Evolutionary conservation across 1,284 basidiomycete species (phyloP).

Genomic region (Flammula alnicola): DNA sequence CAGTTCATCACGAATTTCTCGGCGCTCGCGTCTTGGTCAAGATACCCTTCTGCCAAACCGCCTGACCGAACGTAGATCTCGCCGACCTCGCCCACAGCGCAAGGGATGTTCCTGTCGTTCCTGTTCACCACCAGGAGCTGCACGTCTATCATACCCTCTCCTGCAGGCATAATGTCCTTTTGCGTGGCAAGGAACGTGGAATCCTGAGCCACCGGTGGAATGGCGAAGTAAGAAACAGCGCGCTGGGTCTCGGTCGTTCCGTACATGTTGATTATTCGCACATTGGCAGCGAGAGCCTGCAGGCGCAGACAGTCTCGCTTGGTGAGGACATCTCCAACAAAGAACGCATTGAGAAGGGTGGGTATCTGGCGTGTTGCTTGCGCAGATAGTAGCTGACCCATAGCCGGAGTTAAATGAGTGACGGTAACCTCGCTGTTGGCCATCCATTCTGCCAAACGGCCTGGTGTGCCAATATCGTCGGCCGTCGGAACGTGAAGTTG

Average conservation of each 20-base stretch:
- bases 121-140: conserved; percentile 98
- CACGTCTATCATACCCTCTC: conserved; percentile 97
- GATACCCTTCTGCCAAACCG: conserved; percentile 95
- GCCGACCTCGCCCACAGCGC: conserved; percentile 95
- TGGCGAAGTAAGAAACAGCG: conserved; percentile 96
- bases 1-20: conserved; percentile 95
- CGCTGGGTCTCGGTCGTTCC: conserved; percentile 99
- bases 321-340: conserved; percentile 98
- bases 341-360: conserved; percentile 90
- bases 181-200: conserved; percentile 91
- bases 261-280: conserved; percentile 99
- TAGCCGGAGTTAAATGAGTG: conserved; percentile 97
- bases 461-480: conserved; percentile 97
- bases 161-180: conserved; percentile 99
- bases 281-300: conserved; percentile 92
- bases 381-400: conserved; percentile 98
- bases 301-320: conserved; percentile 97
- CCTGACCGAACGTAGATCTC: conserved; percentile 99
- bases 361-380: conserved; percentile 93
- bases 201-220: conserved; percentile 86
- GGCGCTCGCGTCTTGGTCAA: conserved; percentile 82
- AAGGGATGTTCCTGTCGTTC: conserved; percentile 86
- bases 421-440: conserved; percentile 88
- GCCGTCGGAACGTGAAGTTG: conserved; percentile 95
- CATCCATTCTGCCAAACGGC: conserved; percentile 99